Base-by-base conservation (phyloP, 768 basidiomycete species). In the Pleurotus eryngii region DNA sequence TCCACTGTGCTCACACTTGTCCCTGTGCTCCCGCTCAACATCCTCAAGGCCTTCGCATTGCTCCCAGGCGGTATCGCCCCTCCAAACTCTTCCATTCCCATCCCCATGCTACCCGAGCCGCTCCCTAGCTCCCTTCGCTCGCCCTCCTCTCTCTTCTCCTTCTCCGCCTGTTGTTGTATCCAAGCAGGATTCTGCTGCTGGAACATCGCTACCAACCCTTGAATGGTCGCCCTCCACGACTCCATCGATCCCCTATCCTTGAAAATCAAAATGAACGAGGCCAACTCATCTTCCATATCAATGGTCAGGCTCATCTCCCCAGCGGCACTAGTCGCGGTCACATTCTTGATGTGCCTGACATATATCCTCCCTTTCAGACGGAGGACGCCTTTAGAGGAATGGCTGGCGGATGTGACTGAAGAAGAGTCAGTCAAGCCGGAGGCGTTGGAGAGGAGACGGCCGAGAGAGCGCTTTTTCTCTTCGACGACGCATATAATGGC, bases 401-500 rank as follows among this genome's bases (percentile, higher is more conserved):
- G 72, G 51, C 64, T 61, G 4, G 74, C 73, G 5, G 75, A 66
- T 5, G 74, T 74, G 0, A 51, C 55, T 2, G 49, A 43, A 37
- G 81, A 80, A 3, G 77, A 70, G 58, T 86, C 85, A 39, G 77
- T 81, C 43, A 82, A 74, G 3, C 76, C 73, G 4, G 84, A 81
- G 0, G 86, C 85, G 57, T 76, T 81, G 27, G 87, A 86, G 4
- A 94, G 78, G 46, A 94, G 77, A 24, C 88, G 82, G 6, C 88
- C 85, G 2, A 95, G 73, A 0, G 87, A 85, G 22, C 89, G 85
- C 65, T 93, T 95, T 77, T 87, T 92, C 73, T 99, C 96, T 70
- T 98, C 95, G 17, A 90, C 83, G n/a, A 98, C 94, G 70, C 97
- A 99, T 59, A 99, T 94, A 62, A 99, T 91, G 8, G 97, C 97